Evolutionary conservation across 805 yeast species (phyloP), one percentile per base, ranked within the genome.

Genomic region (Saturnispora dispora): DNA sequence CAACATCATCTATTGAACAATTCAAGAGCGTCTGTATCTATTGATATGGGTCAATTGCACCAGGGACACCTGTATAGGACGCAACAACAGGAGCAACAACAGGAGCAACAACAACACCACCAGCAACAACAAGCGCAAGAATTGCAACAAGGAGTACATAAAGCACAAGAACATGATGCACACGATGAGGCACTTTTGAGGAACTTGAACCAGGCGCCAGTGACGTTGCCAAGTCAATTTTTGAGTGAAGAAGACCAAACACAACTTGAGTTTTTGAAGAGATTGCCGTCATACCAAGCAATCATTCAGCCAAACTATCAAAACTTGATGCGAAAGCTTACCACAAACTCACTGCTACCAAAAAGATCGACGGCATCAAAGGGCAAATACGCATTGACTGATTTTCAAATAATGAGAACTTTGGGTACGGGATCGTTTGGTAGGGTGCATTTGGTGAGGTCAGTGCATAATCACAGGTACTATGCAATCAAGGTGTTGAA

Each of bases 401-500:
- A 79, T 62, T 79, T 79, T 60, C 78, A 76, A 53, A 74, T 79
- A 37, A 67, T 78, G 66, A 63, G 83, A 46, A 79, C 83, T 4
- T 64, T 79, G 50, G 83, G 83, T 17, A 79, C 83, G 0, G 83
- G 83, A 1, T 76, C 81, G 10, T 79, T 79, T 63, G 83, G 83
- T 13, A 58, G 83, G 48, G 83, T 79, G 18, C 83, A 78, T 61
- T 65, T 79, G 54, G 82, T 78, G 10, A 63, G 82, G 51, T 75
- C 80, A 4, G 76, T 77, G 32, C 83, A 79, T 57, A 79, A 79
- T 55, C 81, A 81, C 18, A 64, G 83, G 42, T 79, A 73, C 59
- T 79, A 79, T 57, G 83, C 83, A 39, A 78, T 79, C 67, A 79
- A 79, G 58, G 79, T 78, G 9, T 68, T 79, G 59, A 76, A 77